phyloP scores from a whole-genome alignment of 2,329 filamentous ascomycete genomes.

The Pestalotiopsis sp. region DNA sequence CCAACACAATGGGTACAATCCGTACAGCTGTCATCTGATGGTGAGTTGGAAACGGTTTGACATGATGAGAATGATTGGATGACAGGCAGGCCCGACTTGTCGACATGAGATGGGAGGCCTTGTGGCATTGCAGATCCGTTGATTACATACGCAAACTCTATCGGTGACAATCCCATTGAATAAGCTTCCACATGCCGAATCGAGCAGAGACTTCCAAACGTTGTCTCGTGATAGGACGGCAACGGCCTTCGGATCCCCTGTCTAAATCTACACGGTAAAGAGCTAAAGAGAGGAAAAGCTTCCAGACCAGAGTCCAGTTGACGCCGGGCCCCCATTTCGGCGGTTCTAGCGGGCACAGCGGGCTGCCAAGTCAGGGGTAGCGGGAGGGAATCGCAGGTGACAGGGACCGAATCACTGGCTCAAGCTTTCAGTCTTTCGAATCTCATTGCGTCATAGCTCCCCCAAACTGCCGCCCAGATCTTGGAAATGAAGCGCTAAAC shows the following conservation, averaged over 20 bases:
- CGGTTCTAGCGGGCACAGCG: not conserved
- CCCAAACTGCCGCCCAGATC: not conserved
- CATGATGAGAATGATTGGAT: not conserved
- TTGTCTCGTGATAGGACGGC: constrained; percentile 1
- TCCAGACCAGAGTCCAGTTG: not conserved
- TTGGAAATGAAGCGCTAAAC: constrained; percentile 11
- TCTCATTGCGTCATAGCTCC: constrained; percentile 6
- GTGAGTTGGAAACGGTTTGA: not conserved
- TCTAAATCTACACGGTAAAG: not conserved
- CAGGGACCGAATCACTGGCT: not conserved
- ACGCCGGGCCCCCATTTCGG: not conserved
- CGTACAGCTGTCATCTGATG: not conserved
- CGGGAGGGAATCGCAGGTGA: not conserved
- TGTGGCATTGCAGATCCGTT: not conserved
- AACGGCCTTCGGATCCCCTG: not conserved
- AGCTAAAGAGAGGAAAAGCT: not conserved
- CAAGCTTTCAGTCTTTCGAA: not conserved
- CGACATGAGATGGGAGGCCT: not conserved
- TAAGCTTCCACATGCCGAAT: not conserved
- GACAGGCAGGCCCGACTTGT: not conserved
- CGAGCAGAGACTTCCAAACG: not conserved
- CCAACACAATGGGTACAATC: not conserved
- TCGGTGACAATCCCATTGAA: not conserved
- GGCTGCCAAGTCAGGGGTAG: not conserved
- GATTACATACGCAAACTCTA: not conserved